Base-by-base conservation (phyloP, 1,284 basidiomycete species). In the Chiua sp. region DNA sequence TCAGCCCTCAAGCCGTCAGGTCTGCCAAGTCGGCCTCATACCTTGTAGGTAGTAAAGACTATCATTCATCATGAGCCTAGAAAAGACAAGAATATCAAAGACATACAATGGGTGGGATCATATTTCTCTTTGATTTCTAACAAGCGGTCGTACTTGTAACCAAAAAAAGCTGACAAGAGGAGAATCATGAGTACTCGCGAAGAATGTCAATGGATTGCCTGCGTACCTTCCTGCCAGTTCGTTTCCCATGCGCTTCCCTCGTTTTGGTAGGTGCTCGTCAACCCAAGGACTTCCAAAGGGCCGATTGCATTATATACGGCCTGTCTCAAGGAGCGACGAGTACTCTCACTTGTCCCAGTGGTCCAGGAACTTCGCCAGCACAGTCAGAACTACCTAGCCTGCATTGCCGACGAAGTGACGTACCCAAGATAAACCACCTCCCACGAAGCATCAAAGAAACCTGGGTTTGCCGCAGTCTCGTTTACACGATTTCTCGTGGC, bases 201-300 rank as follows among this genome's bases (percentile, higher is more conserved):
- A n/a, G n/a, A n/a, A 18, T 35, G 15, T 35, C 5, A 16, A 22
- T 20, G 7, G 20, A 22, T 20, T 4, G 23, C 4, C 16, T 12
- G 13, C 53, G 16, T 16, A 58, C 59, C 56, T 51, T 56, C 18
- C 20, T 65, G 56, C 63, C 63, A 65, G 23, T 56, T 28, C 4
- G 22, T 56, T 33, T 62, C 63, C 55, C 47, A 48, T 2, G 54
- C 48, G 23, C 56, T 65, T 15, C 59, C 63, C 37, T 64, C 59
- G 22, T 58, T 65, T 28, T 65, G 63, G 35, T 52, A 64, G 39
- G 56, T 58, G 12, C 49, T 42, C 2, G 47, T 58, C 28, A 64
- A 2, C 13, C 59, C 59, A 12, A 64, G 51, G 4, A 37, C 37
- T 10, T 4, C 59, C 51, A 63, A 47, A 2, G 56, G 63, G 13